Percentiles rank a stretch among this genome's conserved stretches.
Evolutionary conservation across 2,329 filamentous ascomycete species (phyloP).

Genomic region (Thielaviopsis populi): DNA sequence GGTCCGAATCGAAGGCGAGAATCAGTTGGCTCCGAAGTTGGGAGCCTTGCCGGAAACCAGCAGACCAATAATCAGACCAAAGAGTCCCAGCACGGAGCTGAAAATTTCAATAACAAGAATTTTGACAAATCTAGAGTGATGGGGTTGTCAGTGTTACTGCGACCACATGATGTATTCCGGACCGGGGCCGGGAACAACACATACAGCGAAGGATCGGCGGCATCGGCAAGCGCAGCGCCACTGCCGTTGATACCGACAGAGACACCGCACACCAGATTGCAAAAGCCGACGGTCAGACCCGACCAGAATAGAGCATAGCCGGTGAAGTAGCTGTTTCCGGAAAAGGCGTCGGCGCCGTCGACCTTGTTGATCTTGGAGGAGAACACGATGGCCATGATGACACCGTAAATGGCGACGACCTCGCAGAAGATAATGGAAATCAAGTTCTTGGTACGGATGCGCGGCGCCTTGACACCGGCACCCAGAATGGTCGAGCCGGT

Average conservation of each 20-base stretch:
- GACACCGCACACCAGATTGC: constrained; percentile 91
- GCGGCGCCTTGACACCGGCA: constrained; percentile 87
- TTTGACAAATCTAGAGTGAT: constrained; percentile 67
- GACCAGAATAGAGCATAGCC: constrained; percentile 95
- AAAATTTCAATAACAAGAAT: constrained; percentile 99
- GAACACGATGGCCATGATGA: constrained; percentile 99
- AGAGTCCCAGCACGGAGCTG: constrained; percentile 90
- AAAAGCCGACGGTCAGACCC: constrained; percentile 83
- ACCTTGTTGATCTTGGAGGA: constrained; percentile 68
- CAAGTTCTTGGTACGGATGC: constrained; percentile 97
- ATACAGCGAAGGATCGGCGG: constrained; percentile 77
- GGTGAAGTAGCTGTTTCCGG: constrained; percentile 74
- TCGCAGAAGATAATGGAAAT: constrained; percentile 99
- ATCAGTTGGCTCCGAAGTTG: constrained; percentile 43
- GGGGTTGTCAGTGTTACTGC: constrained; percentile 21
- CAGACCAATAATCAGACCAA: constrained; percentile 88
- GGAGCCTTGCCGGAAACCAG: constrained; percentile 71
- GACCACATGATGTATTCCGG: constrained; percentile 16
- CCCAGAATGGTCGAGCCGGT: constrained; percentile 95
- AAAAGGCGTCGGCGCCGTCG: constrained; percentile 48
- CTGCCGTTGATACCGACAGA: constrained; percentile 97
- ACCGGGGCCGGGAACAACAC: constrained; percentile 25
- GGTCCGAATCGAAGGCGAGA: not conserved
- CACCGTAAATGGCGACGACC: constrained; percentile 98
- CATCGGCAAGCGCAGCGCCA: constrained; percentile 89